Conservation (phyloP, 352 stramenopile species). For the Phytophthora crassamura region DNA sequence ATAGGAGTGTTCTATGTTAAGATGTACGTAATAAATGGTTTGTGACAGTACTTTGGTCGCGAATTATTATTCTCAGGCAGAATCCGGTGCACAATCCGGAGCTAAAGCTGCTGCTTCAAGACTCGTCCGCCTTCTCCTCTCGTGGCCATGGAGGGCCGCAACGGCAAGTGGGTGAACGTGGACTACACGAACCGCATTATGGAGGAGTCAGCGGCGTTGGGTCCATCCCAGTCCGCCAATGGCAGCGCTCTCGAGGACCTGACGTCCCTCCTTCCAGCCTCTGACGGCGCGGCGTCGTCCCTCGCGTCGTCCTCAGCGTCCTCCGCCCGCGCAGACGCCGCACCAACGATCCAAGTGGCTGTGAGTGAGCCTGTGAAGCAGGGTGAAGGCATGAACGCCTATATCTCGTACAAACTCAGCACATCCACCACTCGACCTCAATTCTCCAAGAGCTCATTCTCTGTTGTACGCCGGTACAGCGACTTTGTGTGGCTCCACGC, state of each 20-base stretch:
- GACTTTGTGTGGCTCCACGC: slow-evolving; percentile 98
- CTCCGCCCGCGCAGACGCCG: slow-evolving; percentile 3
- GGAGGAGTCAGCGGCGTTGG: slow-evolving; percentile 49
- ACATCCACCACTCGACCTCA: slow-evolving; percentile 78
- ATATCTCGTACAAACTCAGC: slow-evolving; percentile 97
- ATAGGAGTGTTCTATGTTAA: too few relatives aligned
- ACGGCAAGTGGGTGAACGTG: slow-evolving; percentile 90
- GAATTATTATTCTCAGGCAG: slow-evolving; percentile 16
- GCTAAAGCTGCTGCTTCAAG: neutral
- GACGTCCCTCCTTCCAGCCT: slow-evolving; percentile 19
- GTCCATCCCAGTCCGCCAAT: neutral
- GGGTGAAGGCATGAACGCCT: slow-evolving; percentile 97
- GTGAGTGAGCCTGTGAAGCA: slow-evolving; percentile 97
- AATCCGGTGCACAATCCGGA: slow-evolving; percentile 13
- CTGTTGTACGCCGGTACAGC: slow-evolving; percentile 93
- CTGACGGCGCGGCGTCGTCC: slow-evolving; percentile 6
- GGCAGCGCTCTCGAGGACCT: slow-evolving; percentile 18
- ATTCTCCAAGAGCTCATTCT: slow-evolving; percentile 89
- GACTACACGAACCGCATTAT: slow-evolving; percentile 81
- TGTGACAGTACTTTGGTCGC: neutral
- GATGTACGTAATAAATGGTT: too few relatives aligned
- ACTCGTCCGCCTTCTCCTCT: neutral
- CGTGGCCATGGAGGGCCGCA: slow-evolving; percentile 58
- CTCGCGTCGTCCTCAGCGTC: slow-evolving; percentile 9
- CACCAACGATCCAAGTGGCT: slow-evolving; percentile 72